Percentiles rank a stretch among this genome's conserved stretches.
These are phyloP conservation scores for Aureobasidium sp. DNA, from an alignment of 2,329 filamentous ascomycete genomes.

Conservation along the genomic window DNA sequence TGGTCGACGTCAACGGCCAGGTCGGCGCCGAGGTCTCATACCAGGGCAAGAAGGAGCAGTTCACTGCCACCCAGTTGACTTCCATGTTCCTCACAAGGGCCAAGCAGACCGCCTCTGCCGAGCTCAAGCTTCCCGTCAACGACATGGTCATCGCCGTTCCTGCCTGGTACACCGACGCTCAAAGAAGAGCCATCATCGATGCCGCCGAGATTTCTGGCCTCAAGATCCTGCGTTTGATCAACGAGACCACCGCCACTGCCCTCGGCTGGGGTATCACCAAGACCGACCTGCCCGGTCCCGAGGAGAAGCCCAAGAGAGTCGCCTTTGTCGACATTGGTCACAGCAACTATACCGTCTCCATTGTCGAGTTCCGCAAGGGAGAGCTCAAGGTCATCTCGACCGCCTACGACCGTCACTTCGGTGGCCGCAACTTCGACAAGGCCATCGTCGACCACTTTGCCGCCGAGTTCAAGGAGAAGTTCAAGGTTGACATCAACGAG, in stretches of 20 bases:
- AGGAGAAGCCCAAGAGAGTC: constrained; percentile 87
- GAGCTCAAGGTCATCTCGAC: constrained; percentile 91
- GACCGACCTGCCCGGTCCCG: constrained; percentile 75
- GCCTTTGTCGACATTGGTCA: constrained; percentile 92
- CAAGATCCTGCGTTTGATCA: constrained; percentile 88
- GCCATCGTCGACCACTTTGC: constrained; percentile 90
- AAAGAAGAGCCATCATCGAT: constrained; percentile 82
- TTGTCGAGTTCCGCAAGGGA: constrained; percentile 95
- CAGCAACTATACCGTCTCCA: constrained; percentile 88
- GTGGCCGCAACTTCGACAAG: constrained; percentile 94
- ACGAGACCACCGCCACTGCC: constrained; percentile 93
- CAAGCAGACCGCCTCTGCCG: constrained; percentile 74
- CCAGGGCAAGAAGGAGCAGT: constrained; percentile 88
- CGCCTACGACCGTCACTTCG: constrained; percentile 89
- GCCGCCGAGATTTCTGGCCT: constrained; percentile 88
- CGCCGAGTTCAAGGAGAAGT: constrained; percentile 93
- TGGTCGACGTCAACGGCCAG: constrained; percentile 87
- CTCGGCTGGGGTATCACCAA: constrained; percentile 98
- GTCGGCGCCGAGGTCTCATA: constrained; percentile 92
- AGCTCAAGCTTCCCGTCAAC: constrained; percentile 83
- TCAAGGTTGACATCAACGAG: constrained; percentile 88
- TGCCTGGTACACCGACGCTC: constrained; percentile 92
- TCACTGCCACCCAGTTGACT: constrained; percentile 85
- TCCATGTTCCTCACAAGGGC: constrained; percentile 96
- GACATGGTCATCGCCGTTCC: constrained; percentile 93